Evolutionary conservation across 73 alveolate species (phyloP), one percentile per base, ranked within the genome.

Genomic region (Tetrahymena borealis): DNA sequence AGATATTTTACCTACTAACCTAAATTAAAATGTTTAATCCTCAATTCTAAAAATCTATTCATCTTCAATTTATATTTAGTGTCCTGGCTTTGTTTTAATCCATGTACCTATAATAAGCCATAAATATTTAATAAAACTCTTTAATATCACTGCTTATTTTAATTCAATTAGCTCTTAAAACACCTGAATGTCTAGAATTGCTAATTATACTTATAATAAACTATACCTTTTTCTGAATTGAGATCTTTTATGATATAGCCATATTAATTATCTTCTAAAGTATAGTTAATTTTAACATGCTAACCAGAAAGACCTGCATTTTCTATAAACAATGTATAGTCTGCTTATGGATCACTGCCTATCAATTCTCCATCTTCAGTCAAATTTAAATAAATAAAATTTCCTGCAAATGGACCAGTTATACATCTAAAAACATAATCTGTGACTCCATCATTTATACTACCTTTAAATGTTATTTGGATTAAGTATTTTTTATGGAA

Each of bases 361-460:
- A 92, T 92, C 7, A 85, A 79, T 33, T 92, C 95, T 92, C 95
- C 95, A 38, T n/a, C 78, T 92, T 93, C 95, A 6, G 79, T 90
- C 20, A 93, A 36, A 39, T 78, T 79, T 16, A 93, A 39, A 77
- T 93, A 93, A 9, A 85, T 36, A 32, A 93, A 93, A 91, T 79
- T 93, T 32, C 95, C 95, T 13, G 90, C 91, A 33, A 79, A 93
- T n/a, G 91, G 90, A 18, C 95, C 95, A 18, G 39, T 36, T 11
- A 41, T 85, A 12, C 95, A 93, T 93, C 95, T 79, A 8, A 93
- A 41, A 31, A 93, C 95, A 85, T 85, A 93, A 41, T 93, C 95
- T 35, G 93, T 93, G 3, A 91, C 95, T 33, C 78, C 78, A 90
- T 93, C 95, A 38, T 79, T 90, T 79, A 93, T 79, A 20, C 18